Evolutionary conservation across 805 yeast species (phyloP).

Genomic region (Teunomyces gatunensis): DNA sequence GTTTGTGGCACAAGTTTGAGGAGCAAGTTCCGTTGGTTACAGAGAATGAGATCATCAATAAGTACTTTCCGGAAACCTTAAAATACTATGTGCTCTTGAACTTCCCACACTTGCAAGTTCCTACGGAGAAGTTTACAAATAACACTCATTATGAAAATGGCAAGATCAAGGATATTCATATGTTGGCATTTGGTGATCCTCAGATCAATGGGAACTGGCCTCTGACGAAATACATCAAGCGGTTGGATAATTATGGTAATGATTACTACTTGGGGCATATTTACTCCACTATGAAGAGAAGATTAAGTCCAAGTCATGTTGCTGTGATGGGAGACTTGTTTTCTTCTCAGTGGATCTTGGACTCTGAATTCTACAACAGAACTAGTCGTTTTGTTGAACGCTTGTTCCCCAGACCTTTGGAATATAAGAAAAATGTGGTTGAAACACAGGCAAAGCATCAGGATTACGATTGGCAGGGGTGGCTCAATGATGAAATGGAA

Average conservation of each 20-base stretch:
- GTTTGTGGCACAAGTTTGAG: conserved; percentile 54
- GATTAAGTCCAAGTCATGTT: conserved; percentile 74
- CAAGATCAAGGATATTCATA: conserved; percentile 49
- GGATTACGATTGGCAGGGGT: conserved; percentile 53
- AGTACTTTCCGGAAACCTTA: conserved; percentile 11
- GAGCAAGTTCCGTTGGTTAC: conserved; percentile 6
- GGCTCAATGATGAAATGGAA: conserved; percentile 40
- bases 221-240: conserved; percentile 63
- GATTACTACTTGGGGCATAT: conserved; percentile 88
- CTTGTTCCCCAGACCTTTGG: conserved; percentile 57
- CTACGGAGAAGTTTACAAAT: neutral
- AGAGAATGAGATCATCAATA: conserved; percentile 9
- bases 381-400: conserved; percentile 73
- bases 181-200: conserved; percentile 92
- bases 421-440: conserved; percentile 47
- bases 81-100: conserved; percentile 16
- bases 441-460: conserved; percentile 49
- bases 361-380: conserved; percentile 79
- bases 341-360: conserved; percentile 92
- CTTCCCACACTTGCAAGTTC: conserved; percentile 19
- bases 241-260: conserved; percentile 85
- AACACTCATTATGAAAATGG: conserved; percentile 10
- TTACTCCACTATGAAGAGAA: conserved; percentile 57
- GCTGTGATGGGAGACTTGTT: conserved; percentile 91
- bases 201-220: conserved; percentile 91